phyloP scores from a whole-genome alignment of 345 rosid genomes.

The Combretum micranthum region DNA sequence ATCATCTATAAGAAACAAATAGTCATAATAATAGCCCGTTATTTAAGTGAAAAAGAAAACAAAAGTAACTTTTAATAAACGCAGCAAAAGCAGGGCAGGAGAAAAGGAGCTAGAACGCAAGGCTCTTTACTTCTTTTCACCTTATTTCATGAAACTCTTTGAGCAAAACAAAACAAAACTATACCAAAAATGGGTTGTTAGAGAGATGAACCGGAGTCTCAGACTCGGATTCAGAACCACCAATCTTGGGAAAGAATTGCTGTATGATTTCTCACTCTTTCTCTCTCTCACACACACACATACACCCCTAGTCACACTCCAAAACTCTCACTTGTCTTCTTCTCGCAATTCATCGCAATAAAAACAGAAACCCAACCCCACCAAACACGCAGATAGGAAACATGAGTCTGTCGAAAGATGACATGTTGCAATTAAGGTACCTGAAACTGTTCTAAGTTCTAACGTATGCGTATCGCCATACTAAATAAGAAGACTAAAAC shows the following conservation, averaged over 20 bases:
- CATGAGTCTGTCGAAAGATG: no score
- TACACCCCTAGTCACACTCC: not conserved
- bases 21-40: conserved; percentile 12
- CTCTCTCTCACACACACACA: not conserved
- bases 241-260: not conserved
- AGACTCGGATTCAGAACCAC: not conserved
- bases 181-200: not conserved
- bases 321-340: no score
- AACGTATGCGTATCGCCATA: no score
- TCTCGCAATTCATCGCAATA: no score
- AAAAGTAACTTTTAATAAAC: not conserved
- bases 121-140: conserved; percentile 5
- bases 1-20: conserved; percentile 18
- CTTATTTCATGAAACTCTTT: conserved; percentile 14
- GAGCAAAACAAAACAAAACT: not conserved
- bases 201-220: conserved; percentile 2
- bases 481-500: no score
- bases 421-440: no score
- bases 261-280: not conserved
- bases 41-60: not conserved
- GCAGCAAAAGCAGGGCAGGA: conserved; percentile 2
- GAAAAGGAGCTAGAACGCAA: not conserved
- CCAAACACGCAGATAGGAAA: not conserved
- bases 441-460: no score
- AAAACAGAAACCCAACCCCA: no score